phyloP scores from a whole-genome alignment of 768 basidiomycete genomes.

The Mycena epipterygia region DNA sequence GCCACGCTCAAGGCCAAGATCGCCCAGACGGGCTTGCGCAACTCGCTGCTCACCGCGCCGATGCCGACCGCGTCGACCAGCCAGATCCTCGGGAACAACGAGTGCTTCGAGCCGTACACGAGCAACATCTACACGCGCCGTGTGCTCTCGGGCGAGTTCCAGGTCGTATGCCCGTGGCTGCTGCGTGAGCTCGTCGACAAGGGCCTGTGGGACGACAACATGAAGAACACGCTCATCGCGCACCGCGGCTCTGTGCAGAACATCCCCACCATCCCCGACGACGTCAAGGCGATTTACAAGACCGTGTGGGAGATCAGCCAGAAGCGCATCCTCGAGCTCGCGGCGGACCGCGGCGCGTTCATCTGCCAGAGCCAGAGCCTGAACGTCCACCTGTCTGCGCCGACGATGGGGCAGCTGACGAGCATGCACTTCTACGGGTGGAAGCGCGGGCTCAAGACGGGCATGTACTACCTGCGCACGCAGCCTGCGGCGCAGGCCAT shows the following conservation, averaged over 20 bases:
- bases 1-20: conserved; percentile 76
- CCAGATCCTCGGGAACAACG: conserved; percentile 88
- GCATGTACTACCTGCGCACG: conserved; percentile 87
- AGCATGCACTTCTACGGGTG: conserved; percentile 90
- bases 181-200: conserved; percentile 84
- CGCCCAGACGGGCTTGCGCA: conserved; percentile 74
- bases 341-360: conserved; percentile 87
- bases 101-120: conserved; percentile 90
- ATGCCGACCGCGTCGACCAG: conserved; percentile 91
- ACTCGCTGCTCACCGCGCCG: conserved; percentile 84
- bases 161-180: conserved; percentile 88
- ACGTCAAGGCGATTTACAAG: conserved; percentile 89
- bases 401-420: conserved; percentile 80
- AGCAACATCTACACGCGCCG: conserved; percentile 90
- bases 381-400: conserved; percentile 82
- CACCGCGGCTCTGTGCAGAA: conserved; percentile 56
- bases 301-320: conserved; percentile 92
- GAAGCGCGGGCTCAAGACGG: conserved; percentile 90
- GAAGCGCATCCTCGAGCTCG: conserved; percentile 85
- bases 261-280: conserved; percentile 76
- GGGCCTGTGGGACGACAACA: conserved; percentile 76
- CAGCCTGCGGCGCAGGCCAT: conserved; percentile 84
- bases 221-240: conserved; percentile 39
- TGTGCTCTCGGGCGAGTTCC: conserved; percentile 89
- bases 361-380: conserved; percentile 87